phyloP scores from a whole-genome alignment of 345 rosid species.

The Euclidium syriacum region DNA sequence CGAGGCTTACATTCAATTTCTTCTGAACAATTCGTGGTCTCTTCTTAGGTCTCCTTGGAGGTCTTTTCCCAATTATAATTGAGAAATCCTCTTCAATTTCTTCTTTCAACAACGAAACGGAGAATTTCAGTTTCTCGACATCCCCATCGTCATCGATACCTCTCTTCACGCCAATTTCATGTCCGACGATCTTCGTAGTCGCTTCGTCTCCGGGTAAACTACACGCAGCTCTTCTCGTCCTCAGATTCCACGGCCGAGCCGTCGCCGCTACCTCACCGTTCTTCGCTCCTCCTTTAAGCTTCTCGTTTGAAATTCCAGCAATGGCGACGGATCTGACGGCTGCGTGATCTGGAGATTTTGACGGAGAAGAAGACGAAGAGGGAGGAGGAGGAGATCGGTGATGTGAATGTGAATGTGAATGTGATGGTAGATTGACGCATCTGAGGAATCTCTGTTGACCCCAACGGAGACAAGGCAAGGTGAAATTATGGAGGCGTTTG shows the following conservation, averaged over 20 bases:
- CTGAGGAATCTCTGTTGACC: conserved; percentile 26
- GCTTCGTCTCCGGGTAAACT: conserved; percentile 16
- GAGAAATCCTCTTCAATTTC: conserved; percentile 27
- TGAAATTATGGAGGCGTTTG: conserved; percentile 27
- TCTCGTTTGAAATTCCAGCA: neutral
- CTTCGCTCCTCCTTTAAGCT: neutral
- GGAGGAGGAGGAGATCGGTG: conserved; percentile 6
- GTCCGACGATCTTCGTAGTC: neutral
- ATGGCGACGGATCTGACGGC: conserved; percentile 2
- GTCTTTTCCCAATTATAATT: conserved; percentile 1
- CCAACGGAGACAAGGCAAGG: conserved; percentile 23
- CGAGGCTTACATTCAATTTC: conserved; percentile 18
- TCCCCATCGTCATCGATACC: neutral
- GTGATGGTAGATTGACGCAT: conserved; percentile 17
- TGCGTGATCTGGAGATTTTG: conserved; percentile 10
- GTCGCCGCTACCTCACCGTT: neutral
- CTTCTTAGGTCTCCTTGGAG: conserved; percentile 30
- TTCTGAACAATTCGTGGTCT: conserved; percentile 29
- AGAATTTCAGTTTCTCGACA: conserved; percentile 16
- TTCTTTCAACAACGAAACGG: conserved; percentile 14
- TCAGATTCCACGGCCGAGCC: conserved; percentile 25
- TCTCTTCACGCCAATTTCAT: conserved; percentile 13
- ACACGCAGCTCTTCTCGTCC: conserved; percentile 27
- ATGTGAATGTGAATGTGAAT: conserved; percentile 3
- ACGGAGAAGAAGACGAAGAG: neutral